phyloP scores from a whole-genome alignment of 2,329 filamentous ascomycete genomes.

The Talaromyces sp. region DNA sequence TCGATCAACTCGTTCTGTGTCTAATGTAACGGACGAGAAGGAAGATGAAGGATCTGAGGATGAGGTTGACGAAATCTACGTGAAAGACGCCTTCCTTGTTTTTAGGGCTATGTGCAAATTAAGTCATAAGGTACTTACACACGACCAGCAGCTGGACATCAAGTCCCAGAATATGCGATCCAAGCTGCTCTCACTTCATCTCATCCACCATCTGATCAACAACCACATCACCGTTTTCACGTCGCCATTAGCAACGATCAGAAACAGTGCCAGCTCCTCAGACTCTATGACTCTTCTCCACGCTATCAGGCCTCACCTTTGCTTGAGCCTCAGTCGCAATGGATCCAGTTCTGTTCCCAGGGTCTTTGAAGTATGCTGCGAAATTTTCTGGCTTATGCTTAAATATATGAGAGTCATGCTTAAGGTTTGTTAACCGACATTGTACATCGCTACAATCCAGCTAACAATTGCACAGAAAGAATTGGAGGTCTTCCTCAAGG shows the following conservation, averaged over 20 bases:
- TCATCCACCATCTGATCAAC: constrained; percentile 92
- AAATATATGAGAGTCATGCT: constrained; percentile 90
- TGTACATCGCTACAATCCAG: background rate
- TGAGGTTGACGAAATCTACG: constrained; percentile 91
- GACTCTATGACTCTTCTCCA: constrained; percentile 83
- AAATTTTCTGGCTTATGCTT: constrained; percentile 97
- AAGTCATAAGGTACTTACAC: constrained; percentile 84
- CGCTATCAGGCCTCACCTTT: constrained; percentile 94
- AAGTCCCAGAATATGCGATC: constrained; percentile 96
- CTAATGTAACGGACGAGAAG: constrained; percentile 38
- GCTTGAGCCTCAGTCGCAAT: constrained; percentile 90
- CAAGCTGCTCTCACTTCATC: constrained; percentile 89
- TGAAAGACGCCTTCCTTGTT: constrained; percentile 93
- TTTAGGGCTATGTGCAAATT: constrained; percentile 97
- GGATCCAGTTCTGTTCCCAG: constrained; percentile 87
- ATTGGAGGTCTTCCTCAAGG: constrained; percentile 95
- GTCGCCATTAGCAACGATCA: constrained; percentile 87
- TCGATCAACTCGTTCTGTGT: constrained; percentile 46
- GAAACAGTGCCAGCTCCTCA: constrained; percentile 82
- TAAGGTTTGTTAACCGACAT: constrained; percentile 61
- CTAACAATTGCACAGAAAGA: constrained; percentile 65
- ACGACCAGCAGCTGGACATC: constrained; percentile 88
- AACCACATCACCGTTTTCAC: constrained; percentile 91
- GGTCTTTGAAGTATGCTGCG: constrained; percentile 93
- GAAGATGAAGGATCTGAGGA: constrained; percentile 52